Evolutionary conservation across 192 early-diverging fungal genomes (phyloP).

Genomic region (Backusella westeae): DNA sequence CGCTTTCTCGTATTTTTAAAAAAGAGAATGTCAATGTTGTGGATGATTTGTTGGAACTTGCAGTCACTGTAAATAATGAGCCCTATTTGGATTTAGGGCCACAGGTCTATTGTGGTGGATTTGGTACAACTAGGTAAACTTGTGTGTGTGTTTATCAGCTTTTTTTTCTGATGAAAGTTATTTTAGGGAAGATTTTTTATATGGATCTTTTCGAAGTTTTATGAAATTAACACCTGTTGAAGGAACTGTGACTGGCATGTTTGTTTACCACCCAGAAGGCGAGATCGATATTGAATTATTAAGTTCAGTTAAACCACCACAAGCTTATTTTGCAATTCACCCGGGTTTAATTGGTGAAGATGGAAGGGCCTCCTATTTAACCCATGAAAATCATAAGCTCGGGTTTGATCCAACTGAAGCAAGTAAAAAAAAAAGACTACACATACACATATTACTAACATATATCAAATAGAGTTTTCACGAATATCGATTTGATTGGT

Average conservation of each 20-base stretch:
- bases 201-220: slow-evolving; percentile 23
- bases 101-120: neutral
- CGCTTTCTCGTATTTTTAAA: slow-evolving; percentile 1
- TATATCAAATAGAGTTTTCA: slow-evolving; percentile 18
- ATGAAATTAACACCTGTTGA: slow-evolving; percentile 5
- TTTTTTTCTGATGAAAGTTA: neutral
- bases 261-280: slow-evolving; percentile 10
- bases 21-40: slow-evolving; percentile 10
- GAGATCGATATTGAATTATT: slow-evolving; percentile 33
- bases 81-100: neutral
- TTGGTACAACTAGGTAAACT: slow-evolving; percentile 22
- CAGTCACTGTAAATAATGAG: slow-evolving; percentile 3
- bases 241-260: slow-evolving; percentile 26
- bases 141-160: neutral
- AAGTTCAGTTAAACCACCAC: slow-evolving; percentile 14
- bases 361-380: slow-evolving; percentile 21
- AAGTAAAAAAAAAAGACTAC: neutral
- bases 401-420: slow-evolving; percentile 17
- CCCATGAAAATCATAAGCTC: slow-evolving; percentile 16
- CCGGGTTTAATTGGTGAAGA: slow-evolving; percentile 11
- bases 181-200: slow-evolving; percentile 14
- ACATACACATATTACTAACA: neutral
- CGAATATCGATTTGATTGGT: slow-evolving; percentile 38
- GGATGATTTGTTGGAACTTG: slow-evolving; percentile 1
- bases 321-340: slow-evolving; percentile 30